Base-by-base conservation (phyloP, 2,329 filamentous ascomycete genomes). In the Hymenoscyphus fructigenus region DNA sequence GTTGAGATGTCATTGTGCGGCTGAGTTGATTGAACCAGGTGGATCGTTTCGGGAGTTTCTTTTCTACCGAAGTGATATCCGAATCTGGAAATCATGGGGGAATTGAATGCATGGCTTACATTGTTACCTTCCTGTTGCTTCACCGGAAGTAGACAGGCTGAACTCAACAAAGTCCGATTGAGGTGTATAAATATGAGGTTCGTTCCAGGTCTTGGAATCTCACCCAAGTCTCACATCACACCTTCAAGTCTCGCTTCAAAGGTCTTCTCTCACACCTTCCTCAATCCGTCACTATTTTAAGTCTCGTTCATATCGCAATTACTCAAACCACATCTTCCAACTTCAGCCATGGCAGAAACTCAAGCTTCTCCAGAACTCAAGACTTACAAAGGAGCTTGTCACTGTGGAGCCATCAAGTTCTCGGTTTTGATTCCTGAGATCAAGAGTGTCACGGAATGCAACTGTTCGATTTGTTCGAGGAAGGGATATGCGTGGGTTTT, bases 381-480 rank as follows among this genome's bases (percentile, higher is more conserved):
- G 59, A 69, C 65, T 26, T 75, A 86, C 74, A 78, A 84, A 26
- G 84, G 83, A 73, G 86, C 83, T 74, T 87, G 84, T 78, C 84
- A 86, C 73, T 87, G 85, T 73, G 80, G 78, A 5, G 78, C 79
- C 47, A 84, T 83, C 68, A 77, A 84, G 67, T 87, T 82, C 72
- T 82, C 83, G 71, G 71, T 79, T 62, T 74, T 77, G 2, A 57
- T 87, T 14, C 84, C 86, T 26, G 85, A 89, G 72, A 81, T 91
- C 66, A 85, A 84, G 70, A 75, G 80, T 4, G 82, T 81, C 5
- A 73, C 76, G 4, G 80, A 84, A 71, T 90, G 89, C 77, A 88
- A 88, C 75, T 91, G 90, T 78, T 90, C 86, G 76, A 84, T 89
- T 68, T 89, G 89, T 74, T 71, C 68, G 70, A 83, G 79, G 69